Evolutionary conservation across 306 rosid species (phyloP).

Genomic region (Lathyrus sativus): DNA sequence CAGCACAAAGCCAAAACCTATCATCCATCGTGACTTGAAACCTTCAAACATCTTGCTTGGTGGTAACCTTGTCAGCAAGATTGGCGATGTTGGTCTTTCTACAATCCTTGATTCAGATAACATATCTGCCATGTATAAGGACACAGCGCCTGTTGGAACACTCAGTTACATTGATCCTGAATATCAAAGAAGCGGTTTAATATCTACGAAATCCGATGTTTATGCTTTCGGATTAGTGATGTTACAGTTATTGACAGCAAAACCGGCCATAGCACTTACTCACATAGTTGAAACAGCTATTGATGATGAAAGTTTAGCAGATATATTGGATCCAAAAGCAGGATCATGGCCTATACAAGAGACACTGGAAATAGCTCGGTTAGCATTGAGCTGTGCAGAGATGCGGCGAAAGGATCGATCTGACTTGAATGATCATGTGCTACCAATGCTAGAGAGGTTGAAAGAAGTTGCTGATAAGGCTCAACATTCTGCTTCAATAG

Average conservation of each 20-base stretch:
- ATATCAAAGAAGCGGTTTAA: conserved; percentile 76
- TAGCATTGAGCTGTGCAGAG: conserved; percentile 83
- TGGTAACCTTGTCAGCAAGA: conserved; percentile 80
- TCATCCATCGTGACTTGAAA: conserved; percentile 92
- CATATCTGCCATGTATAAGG: conserved; percentile 52
- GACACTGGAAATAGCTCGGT: conserved; percentile 62
- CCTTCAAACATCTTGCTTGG: conserved; percentile 94
- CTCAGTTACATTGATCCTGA: conserved; percentile 92
- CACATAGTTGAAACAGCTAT: conserved; percentile 81
- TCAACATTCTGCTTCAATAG: conserved; percentile 38
- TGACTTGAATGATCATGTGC: conserved; percentile 66
- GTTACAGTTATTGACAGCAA: conserved; percentile 82
- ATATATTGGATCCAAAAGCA: conserved; percentile 73
- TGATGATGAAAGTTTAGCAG: conserved; percentile 43
- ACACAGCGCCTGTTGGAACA: conserved; percentile 82
- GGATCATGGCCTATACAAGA: conserved; percentile 88
- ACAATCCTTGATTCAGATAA: conserved; percentile 63
- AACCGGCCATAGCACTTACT: conserved; percentile 79
- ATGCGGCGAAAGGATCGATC: conserved; percentile 85
- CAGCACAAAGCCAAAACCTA: conserved; percentile 77
- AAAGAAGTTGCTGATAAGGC: conserved; percentile 65
- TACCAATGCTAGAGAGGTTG: conserved; percentile 70
- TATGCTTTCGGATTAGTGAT: conserved; percentile 93
- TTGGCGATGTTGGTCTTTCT: conserved; percentile 92
- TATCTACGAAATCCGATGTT: conserved; percentile 83